phyloP scores from a whole-genome alignment of 768 basidiomycete species.

The Russula emetica region DNA sequence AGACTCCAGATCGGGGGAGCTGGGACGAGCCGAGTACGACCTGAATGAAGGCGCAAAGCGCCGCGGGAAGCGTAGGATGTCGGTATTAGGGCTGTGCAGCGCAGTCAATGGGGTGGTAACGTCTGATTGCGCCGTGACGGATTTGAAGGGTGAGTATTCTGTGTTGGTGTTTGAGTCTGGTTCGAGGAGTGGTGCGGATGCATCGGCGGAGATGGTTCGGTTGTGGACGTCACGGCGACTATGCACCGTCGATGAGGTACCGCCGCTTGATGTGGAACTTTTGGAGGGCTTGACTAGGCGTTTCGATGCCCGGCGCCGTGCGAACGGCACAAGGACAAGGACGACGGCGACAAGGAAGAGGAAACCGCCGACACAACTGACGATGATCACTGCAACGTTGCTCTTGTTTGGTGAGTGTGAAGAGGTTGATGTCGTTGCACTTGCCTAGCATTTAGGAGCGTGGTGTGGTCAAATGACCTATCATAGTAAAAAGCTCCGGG shows the following conservation, averaged over 20 bases:
- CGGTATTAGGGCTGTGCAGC: not conserved
- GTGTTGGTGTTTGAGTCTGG: slow-evolving; percentile 1
- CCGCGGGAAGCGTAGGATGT: not conserved
- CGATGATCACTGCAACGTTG: slow-evolving; percentile 21
- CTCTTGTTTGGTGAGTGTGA: slow-evolving; percentile 10
- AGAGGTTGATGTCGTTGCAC: not conserved
- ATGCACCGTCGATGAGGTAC: not conserved
- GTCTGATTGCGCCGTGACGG: not conserved
- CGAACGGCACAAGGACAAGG: slow-evolving; percentile 21
- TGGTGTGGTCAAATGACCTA: slow-evolving; percentile 22
- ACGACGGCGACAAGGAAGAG: slow-evolving; percentile 17
- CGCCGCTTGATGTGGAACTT: not conserved
- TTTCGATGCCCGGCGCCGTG: slow-evolving; percentile 20
- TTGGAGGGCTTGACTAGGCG: slow-evolving; percentile 2
- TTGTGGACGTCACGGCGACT: slow-evolving; percentile 18
- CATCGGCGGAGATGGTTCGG: slow-evolving; percentile 22
- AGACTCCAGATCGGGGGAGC: slow-evolving; percentile 11
- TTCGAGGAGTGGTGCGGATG: slow-evolving; percentile 26
- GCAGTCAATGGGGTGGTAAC: not conserved
- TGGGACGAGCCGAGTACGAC: slow-evolving; percentile 1
- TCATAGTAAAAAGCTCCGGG: not conserved
- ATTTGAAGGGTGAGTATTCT: slow-evolving; percentile 1
- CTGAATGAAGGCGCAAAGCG: slow-evolving; percentile 20
- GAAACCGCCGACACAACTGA: slow-evolving; percentile 23
- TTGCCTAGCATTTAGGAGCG: slow-evolving; percentile 6